A percentile compares a stretch with the other conserved stretches of the same genome.
Evolutionary conservation across 306 rosid species (phyloP).

Genomic region (Delonix regia): DNA sequence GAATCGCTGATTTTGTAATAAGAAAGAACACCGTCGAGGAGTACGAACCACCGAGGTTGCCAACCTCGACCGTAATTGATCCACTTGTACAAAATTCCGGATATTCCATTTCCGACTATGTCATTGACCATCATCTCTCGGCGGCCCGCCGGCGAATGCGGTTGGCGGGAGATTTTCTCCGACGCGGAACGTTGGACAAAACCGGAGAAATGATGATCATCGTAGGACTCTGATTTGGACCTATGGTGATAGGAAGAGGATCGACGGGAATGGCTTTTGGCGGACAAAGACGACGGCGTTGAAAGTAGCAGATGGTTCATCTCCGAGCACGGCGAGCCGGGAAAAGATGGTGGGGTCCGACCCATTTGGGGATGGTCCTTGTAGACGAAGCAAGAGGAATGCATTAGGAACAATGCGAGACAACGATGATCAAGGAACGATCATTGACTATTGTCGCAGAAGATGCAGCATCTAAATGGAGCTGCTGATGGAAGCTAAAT

Average conservation of each 20-base stretch:
- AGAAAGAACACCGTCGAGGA: constrained; percentile 56
- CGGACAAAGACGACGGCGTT: constrained; percentile 1
- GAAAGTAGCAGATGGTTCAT: neutral
- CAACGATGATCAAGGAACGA: neutral
- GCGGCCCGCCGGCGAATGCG: neutral
- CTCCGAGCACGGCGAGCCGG: neutral
- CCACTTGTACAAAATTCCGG: constrained; percentile 55
- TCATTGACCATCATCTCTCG: constrained; percentile 48
- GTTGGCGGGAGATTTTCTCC: constrained; percentile 29
- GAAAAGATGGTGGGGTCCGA: neutral
- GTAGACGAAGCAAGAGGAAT: neutral
- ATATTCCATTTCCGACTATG: constrained; percentile 52
- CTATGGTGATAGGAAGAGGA: neutral
- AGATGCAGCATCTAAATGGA: neutral
- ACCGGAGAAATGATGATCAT: neutral
- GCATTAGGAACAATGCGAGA: neutral
- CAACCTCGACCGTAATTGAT: constrained; percentile 61
- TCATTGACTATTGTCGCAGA: neutral
- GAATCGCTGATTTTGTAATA: constrained; percentile 56
- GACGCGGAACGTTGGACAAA: constrained; percentile 42
- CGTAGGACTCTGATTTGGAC: neutral
- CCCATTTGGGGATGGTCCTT: neutral
- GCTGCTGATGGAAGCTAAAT: neutral
- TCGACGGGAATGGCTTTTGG: neutral
- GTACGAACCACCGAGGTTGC: constrained; percentile 59